Conservation (phyloP, 441 rosid species). For the Sinapis alba region DNA sequence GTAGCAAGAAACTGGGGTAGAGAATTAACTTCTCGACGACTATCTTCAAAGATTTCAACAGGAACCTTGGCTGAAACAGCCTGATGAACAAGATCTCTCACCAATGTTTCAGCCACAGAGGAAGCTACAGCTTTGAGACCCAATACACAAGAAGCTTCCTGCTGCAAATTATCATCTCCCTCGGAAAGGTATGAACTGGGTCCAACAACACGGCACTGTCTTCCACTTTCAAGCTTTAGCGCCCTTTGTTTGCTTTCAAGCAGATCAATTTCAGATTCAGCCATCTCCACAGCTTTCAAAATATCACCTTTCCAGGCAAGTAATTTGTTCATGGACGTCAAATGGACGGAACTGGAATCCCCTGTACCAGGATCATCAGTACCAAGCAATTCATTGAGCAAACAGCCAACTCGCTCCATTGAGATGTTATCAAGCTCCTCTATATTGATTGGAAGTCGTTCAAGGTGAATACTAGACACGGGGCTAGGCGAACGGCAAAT, state of each 20-base stretch:
- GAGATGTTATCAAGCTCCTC: constrained; percentile 71
- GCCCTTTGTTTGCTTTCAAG: constrained; percentile 78
- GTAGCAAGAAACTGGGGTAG: constrained; percentile 39
- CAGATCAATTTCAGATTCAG: constrained; percentile 87
- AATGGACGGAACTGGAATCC: constrained; percentile 62
- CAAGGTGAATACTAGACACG: constrained; percentile 58
- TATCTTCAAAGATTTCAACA: constrained; percentile 32
- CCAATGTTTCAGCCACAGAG: constrained; percentile 46
- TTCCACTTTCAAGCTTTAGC: constrained; percentile 52
- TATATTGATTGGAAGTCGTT: constrained; percentile 59
- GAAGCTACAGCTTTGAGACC: constrained; percentile 46
- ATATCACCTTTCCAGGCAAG: constrained; percentile 65
- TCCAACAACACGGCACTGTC: constrained; percentile 33
- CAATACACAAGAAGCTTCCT: constrained; percentile 25
- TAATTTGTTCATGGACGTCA: constrained; percentile 66
- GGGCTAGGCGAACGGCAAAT: constrained; percentile 63
- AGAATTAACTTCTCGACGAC: constrained; percentile 56
- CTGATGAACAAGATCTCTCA: constrained; percentile 42
- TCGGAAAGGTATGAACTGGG: constrained; percentile 40
- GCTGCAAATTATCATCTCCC: constrained; percentile 42
- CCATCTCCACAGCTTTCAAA: constrained; percentile 73
- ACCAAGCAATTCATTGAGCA: constrained; percentile 71
- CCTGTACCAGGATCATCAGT: constrained; percentile 57
- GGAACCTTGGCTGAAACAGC: constrained; percentile 43
- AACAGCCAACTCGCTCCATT: constrained; percentile 57